Evolutionary conservation across 2,329 filamentous ascomycete genomes (phyloP).

Genomic region (Drechslerella dactyloides): DNA sequence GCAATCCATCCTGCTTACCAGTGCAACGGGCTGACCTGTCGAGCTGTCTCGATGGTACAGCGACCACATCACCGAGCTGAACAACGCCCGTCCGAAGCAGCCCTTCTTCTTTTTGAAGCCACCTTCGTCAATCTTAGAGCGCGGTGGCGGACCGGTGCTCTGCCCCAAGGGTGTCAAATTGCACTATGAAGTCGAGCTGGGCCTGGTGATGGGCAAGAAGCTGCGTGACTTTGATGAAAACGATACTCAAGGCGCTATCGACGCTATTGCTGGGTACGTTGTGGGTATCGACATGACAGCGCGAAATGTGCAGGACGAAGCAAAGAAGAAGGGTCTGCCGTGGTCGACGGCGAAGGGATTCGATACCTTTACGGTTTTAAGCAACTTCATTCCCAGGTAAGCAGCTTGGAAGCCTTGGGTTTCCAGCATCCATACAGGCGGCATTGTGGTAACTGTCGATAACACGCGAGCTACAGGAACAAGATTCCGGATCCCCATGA

Average conservation of each 20-base stretch:
- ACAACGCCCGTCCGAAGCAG: slow-evolving; percentile 84
- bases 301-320: slow-evolving; percentile 92
- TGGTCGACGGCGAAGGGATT: slow-evolving; percentile 98
- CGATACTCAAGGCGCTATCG: slow-evolving; percentile 65
- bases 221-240: slow-evolving; percentile 75
- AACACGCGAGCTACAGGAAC: slow-evolving; percentile 56
- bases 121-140: slow-evolving; percentile 80
- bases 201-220: slow-evolving; percentile 81
- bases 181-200: slow-evolving; percentile 95
- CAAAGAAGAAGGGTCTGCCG: slow-evolving; percentile 93
- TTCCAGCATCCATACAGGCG: not conserved
- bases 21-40: slow-evolving; percentile 12
- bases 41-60: slow-evolving; percentile 10
- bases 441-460: not conserved
- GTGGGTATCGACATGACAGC: slow-evolving; percentile 97
- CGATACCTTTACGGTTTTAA: slow-evolving; percentile 93
- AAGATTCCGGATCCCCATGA: slow-evolving; percentile 86
- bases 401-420: not conserved
- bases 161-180: slow-evolving; percentile 81
- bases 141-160: slow-evolving; percentile 77
- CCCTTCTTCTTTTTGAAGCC: slow-evolving; percentile 99
- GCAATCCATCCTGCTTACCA: not conserved
- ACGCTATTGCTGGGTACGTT: slow-evolving; percentile 70
- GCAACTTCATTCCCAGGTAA: slow-evolving; percentile 75
- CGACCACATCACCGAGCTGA: slow-evolving; percentile 91